Conservation (phyloP, 73 alveolate species). For the Paramecium primaurelia region DNA sequence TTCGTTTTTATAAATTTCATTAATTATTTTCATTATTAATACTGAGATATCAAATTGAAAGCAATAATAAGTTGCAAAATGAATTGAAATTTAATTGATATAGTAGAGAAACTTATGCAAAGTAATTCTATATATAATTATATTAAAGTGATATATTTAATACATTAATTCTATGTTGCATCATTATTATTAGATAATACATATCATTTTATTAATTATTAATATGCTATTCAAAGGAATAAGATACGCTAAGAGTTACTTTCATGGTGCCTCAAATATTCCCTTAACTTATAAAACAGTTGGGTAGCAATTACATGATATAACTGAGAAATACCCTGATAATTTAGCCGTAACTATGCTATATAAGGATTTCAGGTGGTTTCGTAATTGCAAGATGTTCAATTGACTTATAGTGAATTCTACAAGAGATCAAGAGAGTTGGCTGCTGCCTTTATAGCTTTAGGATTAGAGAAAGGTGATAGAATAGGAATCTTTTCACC, state of each 20-base stretch:
- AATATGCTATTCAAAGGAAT: neutral
- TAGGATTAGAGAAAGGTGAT: conserved; percentile 80
- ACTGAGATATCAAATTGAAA: neutral
- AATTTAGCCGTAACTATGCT: conserved; percentile 42
- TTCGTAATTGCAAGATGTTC: conserved; percentile 32
- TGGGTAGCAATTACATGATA: conserved; percentile 52
- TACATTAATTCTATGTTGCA: neutral
- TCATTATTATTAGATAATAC: neutral
- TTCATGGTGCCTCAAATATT: neutral
- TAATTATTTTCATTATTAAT: neutral
- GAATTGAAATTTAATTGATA: neutral
- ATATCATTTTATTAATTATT: neutral
- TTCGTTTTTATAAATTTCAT: neutral
- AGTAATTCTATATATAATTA: neutral
- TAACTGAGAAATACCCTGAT: conserved; percentile 56
- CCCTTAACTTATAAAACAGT: conserved; percentile 54
- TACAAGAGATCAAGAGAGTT: conserved; percentile 64
- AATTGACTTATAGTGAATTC: conserved; percentile 68
- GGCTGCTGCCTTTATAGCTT: conserved; percentile 79
- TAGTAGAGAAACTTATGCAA: neutral
- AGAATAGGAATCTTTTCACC: conserved; percentile 87
- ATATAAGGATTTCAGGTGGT: conserved; percentile 14
- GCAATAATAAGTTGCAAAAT: neutral
- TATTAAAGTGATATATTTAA: neutral
- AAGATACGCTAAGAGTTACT: conserved; percentile 4